phyloP scores from a whole-genome alignment of 2,329 filamentous ascomycete genomes.

The Neopestalotiopsis sp. region DNA sequence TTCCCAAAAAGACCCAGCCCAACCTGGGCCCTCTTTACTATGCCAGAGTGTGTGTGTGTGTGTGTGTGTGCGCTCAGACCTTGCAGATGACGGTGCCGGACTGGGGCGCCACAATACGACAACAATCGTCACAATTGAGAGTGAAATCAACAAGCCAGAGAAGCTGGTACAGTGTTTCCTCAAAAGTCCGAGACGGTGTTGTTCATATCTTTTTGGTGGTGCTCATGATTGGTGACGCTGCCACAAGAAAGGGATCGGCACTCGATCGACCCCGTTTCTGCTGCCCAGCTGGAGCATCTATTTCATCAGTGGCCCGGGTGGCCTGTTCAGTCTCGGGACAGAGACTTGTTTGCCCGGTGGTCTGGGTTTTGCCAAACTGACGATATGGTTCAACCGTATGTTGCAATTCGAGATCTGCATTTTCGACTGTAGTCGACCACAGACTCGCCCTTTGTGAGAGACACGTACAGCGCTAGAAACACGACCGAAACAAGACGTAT shows the following conservation, averaged over 20 bases:
- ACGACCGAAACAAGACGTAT: background rate
- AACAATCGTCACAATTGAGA: background rate
- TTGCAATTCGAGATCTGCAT: background rate
- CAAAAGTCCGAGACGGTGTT: background rate
- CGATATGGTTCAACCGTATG: background rate
- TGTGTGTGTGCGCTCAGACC: background rate
- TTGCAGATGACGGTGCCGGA: slow-evolving; percentile 3
- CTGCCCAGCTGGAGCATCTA: slow-evolving; percentile 2
- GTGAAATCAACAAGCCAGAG: background rate
- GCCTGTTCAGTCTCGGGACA: background rate
- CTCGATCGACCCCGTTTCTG: slow-evolving; percentile 7
- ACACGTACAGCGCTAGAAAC: background rate
- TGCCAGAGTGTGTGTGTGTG: no score
- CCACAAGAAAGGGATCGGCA: background rate
- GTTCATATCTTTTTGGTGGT: background rate
- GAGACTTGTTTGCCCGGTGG: background rate
- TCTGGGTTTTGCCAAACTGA: background rate
- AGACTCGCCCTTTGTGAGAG: background rate
- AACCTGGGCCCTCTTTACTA: background rate
- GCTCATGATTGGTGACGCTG: background rate
- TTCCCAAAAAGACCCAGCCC: background rate
- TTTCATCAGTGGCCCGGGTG: background rate
- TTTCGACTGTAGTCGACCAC: background rate
- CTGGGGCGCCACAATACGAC: slow-evolving; percentile 7
- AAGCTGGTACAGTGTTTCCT: background rate